phyloP scores from a whole-genome alignment of 306 rosid species.

The Malus orientalis region DNA sequence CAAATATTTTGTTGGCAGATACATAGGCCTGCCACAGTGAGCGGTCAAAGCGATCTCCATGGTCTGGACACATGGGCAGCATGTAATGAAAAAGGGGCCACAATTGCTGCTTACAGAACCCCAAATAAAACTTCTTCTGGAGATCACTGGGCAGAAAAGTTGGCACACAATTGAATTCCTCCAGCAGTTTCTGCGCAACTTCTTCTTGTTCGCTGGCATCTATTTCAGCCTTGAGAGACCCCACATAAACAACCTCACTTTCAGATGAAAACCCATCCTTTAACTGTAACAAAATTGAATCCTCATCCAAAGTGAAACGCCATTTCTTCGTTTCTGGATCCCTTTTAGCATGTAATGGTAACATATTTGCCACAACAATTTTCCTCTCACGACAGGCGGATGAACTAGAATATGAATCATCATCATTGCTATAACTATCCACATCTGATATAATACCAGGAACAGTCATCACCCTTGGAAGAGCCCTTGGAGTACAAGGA shows the following conservation, averaged over 20 bases:
- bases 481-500: conserved; percentile 58
- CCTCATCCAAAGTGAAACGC: conserved; percentile 72
- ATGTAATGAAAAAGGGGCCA: conserved; percentile 93
- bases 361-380: conserved; percentile 75
- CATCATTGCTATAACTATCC: conserved; percentile 39
- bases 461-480: conserved; percentile 67
- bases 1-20: conserved; percentile 77
- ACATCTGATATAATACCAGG: conserved; percentile 68
- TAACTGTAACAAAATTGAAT: conserved; percentile 58
- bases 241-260: conserved; percentile 68
- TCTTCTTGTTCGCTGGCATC: conserved; percentile 65
- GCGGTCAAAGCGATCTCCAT: conserved; percentile 76
- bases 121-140: conserved; percentile 56
- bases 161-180: conserved; percentile 65
- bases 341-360: conserved; percentile 69
- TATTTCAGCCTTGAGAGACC: conserved; percentile 69
- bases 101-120: conserved; percentile 67
- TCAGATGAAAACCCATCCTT: conserved; percentile 70
- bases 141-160: conserved; percentile 73
- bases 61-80: conserved; percentile 77
- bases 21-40: conserved; percentile 77
- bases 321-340: conserved; percentile 52
- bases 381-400: conserved; percentile 57
- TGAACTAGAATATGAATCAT: conserved; percentile 59
- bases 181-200: conserved; percentile 64